Evolutionary conservation across 164 flowering plant species (phyloP), one percentile per base, ranked within the genome.

Genomic region (Aristolochia californica): DNA sequence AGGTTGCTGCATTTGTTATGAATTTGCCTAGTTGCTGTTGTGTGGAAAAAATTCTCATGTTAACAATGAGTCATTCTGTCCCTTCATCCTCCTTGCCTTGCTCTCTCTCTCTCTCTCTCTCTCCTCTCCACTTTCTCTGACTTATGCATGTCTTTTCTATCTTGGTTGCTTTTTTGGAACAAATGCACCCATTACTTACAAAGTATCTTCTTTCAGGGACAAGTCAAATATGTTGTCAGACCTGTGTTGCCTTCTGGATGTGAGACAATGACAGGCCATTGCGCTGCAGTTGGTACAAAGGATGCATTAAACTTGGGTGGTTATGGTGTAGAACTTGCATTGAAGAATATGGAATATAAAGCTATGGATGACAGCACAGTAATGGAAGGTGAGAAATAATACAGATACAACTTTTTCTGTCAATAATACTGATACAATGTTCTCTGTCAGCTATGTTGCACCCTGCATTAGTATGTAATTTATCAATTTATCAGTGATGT

Each of bases 291-390:
- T 75, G 99, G 99, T 64, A 66, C 95, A 13, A 65, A 60, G 45
- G 85, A 82, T 68, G 64, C 83, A 20, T 59, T 84, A 56, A 81
- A 80, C 68, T 74, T 94, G 81, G 96, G 96, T 72, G 99, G 97
- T 49, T 94, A 87, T 75, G 99, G 99, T 21, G 97, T 94, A 30
- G 99, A 94, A 71, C 96, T 94, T 75, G 99, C 97, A 50, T 56
- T 94, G 75, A 94, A 94, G 82, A 94, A 90, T 66, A 94, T 94
- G 99, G 99, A 94, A 68, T 94, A 94, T 59, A 94, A 94, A 71
- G 97, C 97, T 59, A 94, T 94, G 90, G 99, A 94, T 73, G 99
- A 94, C 62, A 89, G 93, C 68, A 51, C 75, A 11, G 68, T 89
- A 54, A 87, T 77, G 71, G 85, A 87, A 83, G 95, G 99, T 85